Evolutionary conservation across 176 grass and related monocot species (phyloP), one percentile per base, ranked within the genome.

Genomic region (Avena sativa): DNA sequence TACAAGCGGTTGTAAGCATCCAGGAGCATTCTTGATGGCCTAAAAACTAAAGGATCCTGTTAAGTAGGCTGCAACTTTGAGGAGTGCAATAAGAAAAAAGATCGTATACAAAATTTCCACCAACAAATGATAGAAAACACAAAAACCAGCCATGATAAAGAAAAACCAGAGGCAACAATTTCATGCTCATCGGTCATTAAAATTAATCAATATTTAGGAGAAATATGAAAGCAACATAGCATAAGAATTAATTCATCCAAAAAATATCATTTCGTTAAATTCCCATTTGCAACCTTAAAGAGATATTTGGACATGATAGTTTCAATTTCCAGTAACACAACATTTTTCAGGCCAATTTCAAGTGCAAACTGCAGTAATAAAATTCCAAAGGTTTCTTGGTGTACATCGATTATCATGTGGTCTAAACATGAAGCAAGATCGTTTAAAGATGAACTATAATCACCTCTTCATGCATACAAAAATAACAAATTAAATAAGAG

Each of bases 11-110:
- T 91, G 85, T 85, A 98, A 85, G 40, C 96, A 98, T 74, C 92
- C 88, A 72, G 92, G 92, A 94, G 96, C 89, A 85, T 89, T 92
- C 92, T 98, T 98, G 84, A 98, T 93, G 55, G 92, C 93, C 96
- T 98, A 90, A 87, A 95, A 92, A 88, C 90, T 84, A 91, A 85
- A 84, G 61, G 86, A 91, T 59, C 60, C 70, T 83, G 69, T 91
- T 76, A 90, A 71, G 68, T 86, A 76, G 84, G 81, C 47, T 87
- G 76, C 87, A 75, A 84, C 59, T 87, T 84, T 74, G 75, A 75
- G 48, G 40, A 58, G 19, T 66, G 68, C 50, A 64, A 61, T 64
- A 81, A 46, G 38, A 43, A 23, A 50, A 74, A 63, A 16, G 65
- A 55, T 15, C 20, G 55, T 61, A 19, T 44, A 25, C 16, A 84